A percentile compares a stretch with the other conserved stretches of the same genome.
Evolutionary conservation across 2,329 filamentous ascomycete species (phyloP).

Genomic region (Penicillium crustosum): DNA sequence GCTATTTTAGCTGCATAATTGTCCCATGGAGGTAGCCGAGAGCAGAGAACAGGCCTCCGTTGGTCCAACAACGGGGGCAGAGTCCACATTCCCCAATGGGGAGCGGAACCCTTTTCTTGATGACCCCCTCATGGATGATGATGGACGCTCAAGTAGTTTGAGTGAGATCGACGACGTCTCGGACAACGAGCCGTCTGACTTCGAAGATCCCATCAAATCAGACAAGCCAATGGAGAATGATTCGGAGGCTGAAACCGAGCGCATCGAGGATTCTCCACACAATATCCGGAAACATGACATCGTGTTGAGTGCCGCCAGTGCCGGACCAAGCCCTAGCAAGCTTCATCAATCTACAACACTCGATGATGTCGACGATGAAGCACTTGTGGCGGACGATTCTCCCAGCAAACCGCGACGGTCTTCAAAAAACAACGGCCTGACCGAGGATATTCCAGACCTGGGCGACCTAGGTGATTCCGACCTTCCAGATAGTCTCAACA

Average conservation of each 20-base stretch:
- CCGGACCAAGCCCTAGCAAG: conserved; percentile 74
- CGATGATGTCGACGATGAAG: conserved; percentile 52
- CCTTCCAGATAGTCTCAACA: conserved; percentile 35
- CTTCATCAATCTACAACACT: conserved; percentile 60
- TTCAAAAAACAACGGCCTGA: conserved; percentile 35
- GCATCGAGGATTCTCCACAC: conserved; percentile 83
- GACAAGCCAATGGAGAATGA: conserved; percentile 63
- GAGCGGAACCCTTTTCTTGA: conserved; percentile 36
- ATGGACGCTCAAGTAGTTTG: conserved; percentile 81
- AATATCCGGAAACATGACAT: conserved; percentile 64
- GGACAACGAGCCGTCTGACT: conserved; percentile 62
- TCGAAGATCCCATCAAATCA: conserved; percentile 47
- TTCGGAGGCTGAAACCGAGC: conserved; percentile 91
- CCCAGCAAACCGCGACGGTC: conserved; percentile 40
- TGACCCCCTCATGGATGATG: conserved; percentile 54
- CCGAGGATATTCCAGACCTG: conserved; percentile 25
- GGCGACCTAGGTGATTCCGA: conserved; percentile 32
- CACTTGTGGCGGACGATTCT: conserved; percentile 43
- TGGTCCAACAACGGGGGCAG: conserved; percentile 36
- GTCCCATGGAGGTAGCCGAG: conserved; percentile 43
- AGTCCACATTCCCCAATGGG: conserved; percentile 38
- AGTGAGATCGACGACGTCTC: conserved; percentile 86
- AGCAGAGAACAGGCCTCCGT: conserved; percentile 37
- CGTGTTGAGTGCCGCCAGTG: conserved; percentile 56
- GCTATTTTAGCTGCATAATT: conserved; percentile 2